Conservation (phyloP, 1,139 yeast species). For the Zygosaccharomyces pseudobailii region DNA sequence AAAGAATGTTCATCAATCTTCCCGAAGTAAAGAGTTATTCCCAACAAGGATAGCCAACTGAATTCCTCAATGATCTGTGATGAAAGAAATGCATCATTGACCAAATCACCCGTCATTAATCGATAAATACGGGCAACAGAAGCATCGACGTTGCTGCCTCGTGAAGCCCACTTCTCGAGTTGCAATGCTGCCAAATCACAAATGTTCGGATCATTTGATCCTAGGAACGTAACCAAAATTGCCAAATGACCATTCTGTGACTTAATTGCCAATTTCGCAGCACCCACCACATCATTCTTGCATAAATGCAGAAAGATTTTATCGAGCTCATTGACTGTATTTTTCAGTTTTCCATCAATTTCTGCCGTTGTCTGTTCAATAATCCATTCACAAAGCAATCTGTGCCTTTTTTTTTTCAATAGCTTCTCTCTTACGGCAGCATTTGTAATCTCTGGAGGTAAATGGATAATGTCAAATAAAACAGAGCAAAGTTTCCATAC, state of each 20-base stretch:
- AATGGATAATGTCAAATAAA: constrained; percentile 45
- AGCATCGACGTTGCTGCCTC: constrained; percentile 24
- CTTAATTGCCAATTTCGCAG: constrained; percentile 55
- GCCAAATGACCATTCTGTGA: constrained; percentile 65
- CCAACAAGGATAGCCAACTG: constrained; percentile 65
- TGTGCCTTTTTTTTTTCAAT: constrained; percentile 41
- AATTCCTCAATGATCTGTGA: constrained; percentile 41
- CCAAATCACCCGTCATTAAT: constrained; percentile 56
- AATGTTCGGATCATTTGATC: constrained; percentile 59
- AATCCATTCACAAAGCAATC: constrained; percentile 55
- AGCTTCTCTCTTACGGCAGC: constrained; percentile 32
- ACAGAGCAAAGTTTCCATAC: constrained; percentile 54
- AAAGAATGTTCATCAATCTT: constrained; percentile 38
- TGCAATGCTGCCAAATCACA: constrained; percentile 55
- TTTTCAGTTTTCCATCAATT: constrained; percentile 36
- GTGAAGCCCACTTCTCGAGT: constrained; percentile 54
- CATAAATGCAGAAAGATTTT: constrained; percentile 50
- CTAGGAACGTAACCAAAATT: constrained; percentile 62
- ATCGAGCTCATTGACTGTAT: constrained; percentile 38
- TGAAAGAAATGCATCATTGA: constrained; percentile 25
- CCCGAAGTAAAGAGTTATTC: constrained; percentile 59
- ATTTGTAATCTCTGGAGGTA: constrained; percentile 30
- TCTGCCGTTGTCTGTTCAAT: constrained; percentile 45
- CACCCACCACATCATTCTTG: constrained; percentile 55
- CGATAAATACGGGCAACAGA: constrained; percentile 56